Evolutionary conservation across 192 early-diverging fungal species (phyloP).

Genomic region (Cetraspora pellucida): DNA sequence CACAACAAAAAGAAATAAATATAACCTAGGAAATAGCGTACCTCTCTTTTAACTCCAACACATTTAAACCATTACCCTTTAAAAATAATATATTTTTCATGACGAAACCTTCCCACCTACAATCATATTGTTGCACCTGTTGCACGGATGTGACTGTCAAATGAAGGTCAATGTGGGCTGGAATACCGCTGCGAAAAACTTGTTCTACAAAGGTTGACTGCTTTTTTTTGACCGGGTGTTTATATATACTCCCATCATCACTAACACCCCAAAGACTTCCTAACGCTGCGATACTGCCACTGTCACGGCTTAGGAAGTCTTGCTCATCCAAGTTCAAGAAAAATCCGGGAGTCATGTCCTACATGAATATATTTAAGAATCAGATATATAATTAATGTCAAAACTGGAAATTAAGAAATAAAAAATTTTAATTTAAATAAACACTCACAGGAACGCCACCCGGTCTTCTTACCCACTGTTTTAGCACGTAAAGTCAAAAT

Average conservation of each 20-base stretch:
- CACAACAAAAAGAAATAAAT: background rate
- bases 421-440: background rate
- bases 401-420: background rate
- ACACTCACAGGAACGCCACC: slow-evolving; percentile 28
- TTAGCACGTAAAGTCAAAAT: background rate
- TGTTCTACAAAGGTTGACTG: background rate
- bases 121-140: background rate
- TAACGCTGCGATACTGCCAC: background rate
- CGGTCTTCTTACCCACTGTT: slow-evolving; percentile 11
- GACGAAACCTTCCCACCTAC: background rate
- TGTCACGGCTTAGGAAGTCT: slow-evolving; percentile 5
- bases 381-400: background rate
- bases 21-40: background rate
- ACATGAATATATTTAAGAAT: background rate
- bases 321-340: background rate
- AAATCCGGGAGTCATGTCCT: slow-evolving; percentile 18
- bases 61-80: slow-evolving; percentile 16
- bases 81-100: background rate
- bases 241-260: background rate
- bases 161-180: background rate
- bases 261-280: background rate
- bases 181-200: background rate
- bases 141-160: background rate
- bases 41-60: slow-evolving; percentile 6
- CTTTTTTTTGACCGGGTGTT: background rate